Conservation (phyloP, 2,329 filamentous ascomycete genomes). For the Whalleya microplaca region DNA sequence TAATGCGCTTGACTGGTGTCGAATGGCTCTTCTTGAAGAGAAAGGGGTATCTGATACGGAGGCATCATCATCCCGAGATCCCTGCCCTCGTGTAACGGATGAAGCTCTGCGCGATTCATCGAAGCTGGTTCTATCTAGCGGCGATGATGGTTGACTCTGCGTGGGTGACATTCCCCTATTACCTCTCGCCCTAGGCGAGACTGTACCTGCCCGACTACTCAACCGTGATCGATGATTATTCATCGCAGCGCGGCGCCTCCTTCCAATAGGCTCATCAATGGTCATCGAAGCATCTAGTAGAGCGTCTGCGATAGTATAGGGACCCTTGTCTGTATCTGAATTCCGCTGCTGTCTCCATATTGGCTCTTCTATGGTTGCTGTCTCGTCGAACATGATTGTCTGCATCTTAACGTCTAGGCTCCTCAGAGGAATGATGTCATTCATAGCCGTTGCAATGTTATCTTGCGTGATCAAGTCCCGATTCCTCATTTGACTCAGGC, state of each 20-base stretch:
- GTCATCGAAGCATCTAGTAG: slow-evolving; percentile 89
- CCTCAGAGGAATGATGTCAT: slow-evolving; percentile 74
- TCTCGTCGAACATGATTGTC: slow-evolving; percentile 90
- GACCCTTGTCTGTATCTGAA: slow-evolving; percentile 43
- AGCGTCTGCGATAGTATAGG: slow-evolving; percentile 87
- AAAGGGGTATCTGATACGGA: slow-evolving; percentile 47
- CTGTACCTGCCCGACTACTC: slow-evolving; percentile 39
- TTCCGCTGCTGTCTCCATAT: slow-evolving; percentile 39
- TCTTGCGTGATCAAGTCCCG: slow-evolving; percentile 52
- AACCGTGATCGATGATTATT: slow-evolving; percentile 55
- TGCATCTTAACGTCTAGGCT: slow-evolving; percentile 79
- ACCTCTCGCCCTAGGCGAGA: slow-evolving; percentile 43
- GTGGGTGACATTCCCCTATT: slow-evolving; percentile 33
- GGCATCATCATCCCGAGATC: slow-evolving; percentile 39
- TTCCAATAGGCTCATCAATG: slow-evolving; percentile 69
- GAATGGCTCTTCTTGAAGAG: slow-evolving; percentile 50
- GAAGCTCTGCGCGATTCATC: slow-evolving; percentile 43
- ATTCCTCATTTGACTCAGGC: slow-evolving; percentile 72
- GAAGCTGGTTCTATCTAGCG: slow-evolving; percentile 38
- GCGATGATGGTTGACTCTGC: slow-evolving; percentile 33
- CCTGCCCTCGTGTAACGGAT: slow-evolving; percentile 36
- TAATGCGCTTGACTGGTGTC: slow-evolving; percentile 62
- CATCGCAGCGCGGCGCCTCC: slow-evolving; percentile 54
- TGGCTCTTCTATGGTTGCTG: slow-evolving; percentile 55
- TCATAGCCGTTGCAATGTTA: slow-evolving; percentile 53